Percentiles rank a stretch among this genome's conserved stretches.
These are phyloP conservation scores for Diplodia intermedia DNA, from an alignment of 2,329 filamentous ascomycete genomes.

Conservation along the genomic window DNA sequence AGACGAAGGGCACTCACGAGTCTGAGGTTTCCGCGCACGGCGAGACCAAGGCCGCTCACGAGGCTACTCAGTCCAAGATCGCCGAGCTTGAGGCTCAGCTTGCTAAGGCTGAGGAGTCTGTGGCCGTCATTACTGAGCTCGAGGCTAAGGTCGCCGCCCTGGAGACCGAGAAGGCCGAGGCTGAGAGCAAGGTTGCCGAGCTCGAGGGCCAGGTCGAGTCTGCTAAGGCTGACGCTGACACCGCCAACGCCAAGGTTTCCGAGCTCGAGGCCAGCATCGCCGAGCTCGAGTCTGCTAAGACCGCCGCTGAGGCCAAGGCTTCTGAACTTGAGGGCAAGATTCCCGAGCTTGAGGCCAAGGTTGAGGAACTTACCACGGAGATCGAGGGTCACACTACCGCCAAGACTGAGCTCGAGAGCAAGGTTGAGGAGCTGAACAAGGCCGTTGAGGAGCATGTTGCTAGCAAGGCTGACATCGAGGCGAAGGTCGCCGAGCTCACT, in stretches of 20 bases:
- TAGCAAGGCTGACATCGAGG: slow-evolving; percentile 33
- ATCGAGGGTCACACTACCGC: slow-evolving; percentile 17
- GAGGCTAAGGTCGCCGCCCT: slow-evolving; percentile 22
- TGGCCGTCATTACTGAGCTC: slow-evolving; percentile 7
- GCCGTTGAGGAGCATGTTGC: slow-evolving; percentile 16
- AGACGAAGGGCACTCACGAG: slow-evolving; percentile 18
- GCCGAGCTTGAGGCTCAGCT: slow-evolving; percentile 22
- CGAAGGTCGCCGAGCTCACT: slow-evolving; percentile 31
- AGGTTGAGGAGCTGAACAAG: slow-evolving; percentile 22
- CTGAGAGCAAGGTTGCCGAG: slow-evolving; percentile 29
- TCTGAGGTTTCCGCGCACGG: slow-evolving; percentile 29
- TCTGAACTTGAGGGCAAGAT: slow-evolving; percentile 36
- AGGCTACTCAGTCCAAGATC: slow-evolving; percentile 24
- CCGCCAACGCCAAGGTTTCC: slow-evolving; percentile 43
- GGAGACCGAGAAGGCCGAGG: slow-evolving; percentile 21
- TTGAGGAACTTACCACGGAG: slow-evolving; percentile 28
- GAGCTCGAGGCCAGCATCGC: slow-evolving; percentile 39
- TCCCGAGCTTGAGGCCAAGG: slow-evolving; percentile 29
- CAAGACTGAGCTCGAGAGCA: slow-evolving; percentile 32
- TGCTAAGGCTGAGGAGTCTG: slow-evolving; percentile 16
- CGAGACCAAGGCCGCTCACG: slow-evolving; percentile 27
- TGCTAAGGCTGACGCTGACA: slow-evolving; percentile 33
- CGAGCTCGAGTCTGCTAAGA: slow-evolving; percentile 27
- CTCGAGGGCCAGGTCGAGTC: slow-evolving; percentile 20
- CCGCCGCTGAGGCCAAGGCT: slow-evolving; percentile 37